phyloP scores from a whole-genome alignment of 495 filamentous ascomycete species.

The Penicillium paradoxum region DNA sequence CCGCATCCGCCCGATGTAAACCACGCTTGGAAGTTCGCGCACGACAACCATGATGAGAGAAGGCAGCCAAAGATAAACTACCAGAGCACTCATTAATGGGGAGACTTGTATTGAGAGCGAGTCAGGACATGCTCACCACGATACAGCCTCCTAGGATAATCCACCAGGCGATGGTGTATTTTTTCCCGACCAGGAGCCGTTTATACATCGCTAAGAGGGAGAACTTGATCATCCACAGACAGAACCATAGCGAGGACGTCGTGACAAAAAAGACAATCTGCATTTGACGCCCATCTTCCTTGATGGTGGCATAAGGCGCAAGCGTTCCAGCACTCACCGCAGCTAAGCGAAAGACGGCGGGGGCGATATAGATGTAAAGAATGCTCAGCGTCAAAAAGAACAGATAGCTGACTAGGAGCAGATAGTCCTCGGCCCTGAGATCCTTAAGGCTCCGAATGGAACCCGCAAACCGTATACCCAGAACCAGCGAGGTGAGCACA shows the following conservation, averaged over 20 bases:
- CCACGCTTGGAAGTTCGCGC: slow-evolving; percentile 33
- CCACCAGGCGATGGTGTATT: slow-evolving; percentile 32
- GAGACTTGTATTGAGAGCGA: not conserved
- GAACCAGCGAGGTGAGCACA: slow-evolving; percentile 23
- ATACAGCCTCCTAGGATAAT: slow-evolving; percentile 29
- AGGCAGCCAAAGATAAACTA: slow-evolving; percentile 33
- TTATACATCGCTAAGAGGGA: slow-evolving; percentile 42
- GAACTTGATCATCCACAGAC: slow-evolving; percentile 45
- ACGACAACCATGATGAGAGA: slow-evolving; percentile 34
- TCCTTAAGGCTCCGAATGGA: slow-evolving; percentile 8
- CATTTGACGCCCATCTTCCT: slow-evolving; percentile 23
- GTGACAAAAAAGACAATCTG: slow-evolving; percentile 40
- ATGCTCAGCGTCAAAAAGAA: slow-evolving; percentile 29
- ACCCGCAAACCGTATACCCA: slow-evolving; percentile 15
- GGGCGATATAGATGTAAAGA: slow-evolving; percentile 33
- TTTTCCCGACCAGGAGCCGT: slow-evolving; percentile 27
- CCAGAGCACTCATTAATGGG: not conserved
- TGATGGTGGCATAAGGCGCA: slow-evolving; percentile 17
- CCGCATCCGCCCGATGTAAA: slow-evolving; percentile 33
- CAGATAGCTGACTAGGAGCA: slow-evolving; percentile 23
- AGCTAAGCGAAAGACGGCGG: slow-evolving; percentile 22
- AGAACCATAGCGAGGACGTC: slow-evolving; percentile 40
- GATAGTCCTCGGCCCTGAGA: slow-evolving; percentile 27
- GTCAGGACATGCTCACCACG: slow-evolving; percentile 24
- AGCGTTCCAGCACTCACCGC: slow-evolving; percentile 2